These are phyloP conservation scores for Fusarium nanum DNA, from an alignment of 2,329 filamentous ascomycete genomes.

Conservation along the genomic window DNA sequence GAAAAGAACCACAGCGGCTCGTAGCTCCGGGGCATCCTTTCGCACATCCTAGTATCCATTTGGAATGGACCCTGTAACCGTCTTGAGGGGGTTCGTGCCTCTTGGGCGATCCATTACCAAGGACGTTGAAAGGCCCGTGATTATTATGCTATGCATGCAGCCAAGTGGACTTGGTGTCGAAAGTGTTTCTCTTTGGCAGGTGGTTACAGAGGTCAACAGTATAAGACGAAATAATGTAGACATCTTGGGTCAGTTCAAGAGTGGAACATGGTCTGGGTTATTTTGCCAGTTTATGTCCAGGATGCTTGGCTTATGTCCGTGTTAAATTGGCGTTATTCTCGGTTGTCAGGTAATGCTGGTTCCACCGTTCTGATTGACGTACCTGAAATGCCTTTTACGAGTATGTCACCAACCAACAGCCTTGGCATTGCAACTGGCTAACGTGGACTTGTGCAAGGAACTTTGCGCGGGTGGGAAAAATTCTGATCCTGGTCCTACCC, in stretches of 20 bases:
- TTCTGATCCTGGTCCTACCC: conserved; percentile 4
- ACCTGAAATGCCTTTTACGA: neutral
- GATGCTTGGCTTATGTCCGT: neutral
- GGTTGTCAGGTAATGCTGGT: neutral
- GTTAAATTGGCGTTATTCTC: neutral
- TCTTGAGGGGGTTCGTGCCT: neutral
- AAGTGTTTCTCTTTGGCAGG: neutral
- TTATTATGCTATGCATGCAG: conserved; percentile 3
- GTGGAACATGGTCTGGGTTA: neutral
- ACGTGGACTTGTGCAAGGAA: neutral
- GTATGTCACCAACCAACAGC: neutral
- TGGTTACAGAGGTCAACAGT: neutral
- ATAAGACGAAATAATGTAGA: neutral
- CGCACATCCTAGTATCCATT: neutral
- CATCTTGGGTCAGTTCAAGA: neutral
- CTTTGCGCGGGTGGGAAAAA: neutral
- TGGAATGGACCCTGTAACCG: neutral
- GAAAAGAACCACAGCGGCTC: neutral
- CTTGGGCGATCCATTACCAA: conserved; percentile 12
- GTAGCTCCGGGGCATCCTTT: neutral
- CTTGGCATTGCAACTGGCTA: neutral
- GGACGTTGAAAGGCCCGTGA: conserved; percentile 13
- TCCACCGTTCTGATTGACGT: neutral
- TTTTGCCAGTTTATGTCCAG: neutral
- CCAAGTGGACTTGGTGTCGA: neutral